Base-by-base conservation (phyloP, 345 rosid genomes). In the Raphanus sativus region DNA sequence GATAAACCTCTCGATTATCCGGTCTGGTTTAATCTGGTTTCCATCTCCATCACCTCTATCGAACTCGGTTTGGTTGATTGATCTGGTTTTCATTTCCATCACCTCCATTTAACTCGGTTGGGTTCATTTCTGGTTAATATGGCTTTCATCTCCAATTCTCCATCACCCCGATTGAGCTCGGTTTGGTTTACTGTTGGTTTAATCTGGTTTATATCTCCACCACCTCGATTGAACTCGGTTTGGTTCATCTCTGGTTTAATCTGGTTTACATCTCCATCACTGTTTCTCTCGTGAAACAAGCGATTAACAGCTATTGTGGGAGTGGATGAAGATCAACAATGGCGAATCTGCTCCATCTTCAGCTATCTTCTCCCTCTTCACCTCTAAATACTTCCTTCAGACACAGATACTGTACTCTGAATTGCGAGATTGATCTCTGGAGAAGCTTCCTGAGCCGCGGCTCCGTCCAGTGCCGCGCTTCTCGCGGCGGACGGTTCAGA, bases 401-500 rank as follows among this genome's bases (percentile, higher is more conserved):
- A 50, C 17, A 21, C 21, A 50, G 55, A 50, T 50, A 50, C 55
- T 50, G 21, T 5, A 50, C 55, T 50, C 55, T n/a, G 55, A n/a
- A 50, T 50, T 13, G 55, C 55, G 55, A 50, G 55, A 50, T 50
- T 50, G 55, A 50, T n/a, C 55, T 50, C 59, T 52, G 59, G 10
- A 52, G 59, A 52, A 52, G 25, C 25, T 6, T 52, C 25, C 3
- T 52, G 1, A 52, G 24, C 59, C 25, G 59, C 0, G 24, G 25
- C 10, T 52, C 59, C 59, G 24, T 52, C 25, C 13, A 76, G 33
- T 80, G 85, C 40, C 66, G 34, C 15, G 81, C 76, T 26, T 13
- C 77, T 45, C 82, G 81, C 34, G 71, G 83, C 32, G 81, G 75
- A 17, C 81, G 81, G 36, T 60, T 71, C 65, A 70, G 79, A 69